phyloP scores from a whole-genome alignment of 495 filamentous ascomycete species.

The Achaetomiella virescens region DNA sequence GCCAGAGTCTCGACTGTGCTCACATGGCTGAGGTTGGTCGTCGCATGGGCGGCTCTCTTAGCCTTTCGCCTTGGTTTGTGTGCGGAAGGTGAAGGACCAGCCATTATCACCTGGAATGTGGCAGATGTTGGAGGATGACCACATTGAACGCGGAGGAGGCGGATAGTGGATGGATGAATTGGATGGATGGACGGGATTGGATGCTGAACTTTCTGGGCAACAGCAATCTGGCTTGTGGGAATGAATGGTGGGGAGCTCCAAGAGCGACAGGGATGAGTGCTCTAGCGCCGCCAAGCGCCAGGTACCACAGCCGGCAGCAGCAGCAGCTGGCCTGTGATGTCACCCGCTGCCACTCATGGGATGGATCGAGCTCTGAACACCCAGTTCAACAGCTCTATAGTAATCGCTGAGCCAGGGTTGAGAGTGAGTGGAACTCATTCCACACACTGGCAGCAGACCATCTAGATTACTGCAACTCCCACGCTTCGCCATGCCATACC shows the following conservation, averaged over 20 bases:
- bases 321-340: not conserved
- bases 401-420: not conserved
- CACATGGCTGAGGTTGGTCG: slow-evolving; percentile 16
- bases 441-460: too few species aligned
- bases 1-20: slow-evolving; percentile 28
- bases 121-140: slow-evolving; percentile 4
- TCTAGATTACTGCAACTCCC: not conserved
- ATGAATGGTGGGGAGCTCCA: slow-evolving; percentile 2
- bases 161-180: not conserved
- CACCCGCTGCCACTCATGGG: not conserved
- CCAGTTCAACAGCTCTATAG: not conserved
- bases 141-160: slow-evolving; percentile 18
- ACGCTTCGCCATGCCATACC: slow-evolving; percentile 63
- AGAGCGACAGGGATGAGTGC: not conserved
- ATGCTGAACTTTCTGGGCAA: not conserved
- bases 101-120: slow-evolving; percentile 37
- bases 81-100: slow-evolving; percentile 35
- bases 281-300: too few species aligned
- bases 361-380: not conserved
- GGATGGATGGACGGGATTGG: not conserved
- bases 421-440: not conserved
- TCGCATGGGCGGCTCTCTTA: slow-evolving; percentile 33
- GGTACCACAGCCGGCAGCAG: not conserved
- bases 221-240: slow-evolving; percentile 17
- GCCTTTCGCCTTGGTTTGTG: slow-evolving; percentile 48